Evolutionary conservation across 345 rosid genomes (phyloP).

Genomic region (Bretschneidera sinensis): DNA sequence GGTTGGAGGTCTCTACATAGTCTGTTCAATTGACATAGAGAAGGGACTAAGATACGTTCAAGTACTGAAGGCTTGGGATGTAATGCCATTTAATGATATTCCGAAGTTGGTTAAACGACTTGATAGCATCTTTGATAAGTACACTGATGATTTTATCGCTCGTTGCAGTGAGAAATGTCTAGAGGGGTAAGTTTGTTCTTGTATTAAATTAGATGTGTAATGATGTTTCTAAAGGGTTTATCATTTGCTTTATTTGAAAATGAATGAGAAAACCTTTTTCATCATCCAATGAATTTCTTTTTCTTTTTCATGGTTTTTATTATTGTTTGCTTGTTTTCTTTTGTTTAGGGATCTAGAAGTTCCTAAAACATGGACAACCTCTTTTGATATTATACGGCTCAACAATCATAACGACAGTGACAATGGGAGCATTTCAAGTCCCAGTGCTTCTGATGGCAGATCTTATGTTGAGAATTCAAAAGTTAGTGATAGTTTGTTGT

Average conservation of each 20-base stretch:
- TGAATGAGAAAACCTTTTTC: no score
- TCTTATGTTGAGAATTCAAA: slow-evolving; percentile 35
- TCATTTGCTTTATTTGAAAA: not conserved
- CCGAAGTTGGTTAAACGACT: slow-evolving; percentile 36
- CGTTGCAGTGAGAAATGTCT: slow-evolving; percentile 40
- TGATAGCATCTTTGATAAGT: slow-evolving; percentile 30
- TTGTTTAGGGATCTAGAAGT: slow-evolving; percentile 40
- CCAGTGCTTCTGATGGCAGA: slow-evolving; percentile 10
- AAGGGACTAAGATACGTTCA: slow-evolving; percentile 33
- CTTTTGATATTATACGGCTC: slow-evolving; percentile 24
- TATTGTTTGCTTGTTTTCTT: not conserved
- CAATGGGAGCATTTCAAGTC: slow-evolving; percentile 11
- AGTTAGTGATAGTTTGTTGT: slow-evolving; percentile 42
- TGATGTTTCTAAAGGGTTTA: not conserved
- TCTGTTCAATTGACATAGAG: slow-evolving; percentile 41
- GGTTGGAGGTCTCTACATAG: slow-evolving; percentile 29
- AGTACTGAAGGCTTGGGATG: slow-evolving; percentile 53
- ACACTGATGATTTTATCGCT: slow-evolving; percentile 34
- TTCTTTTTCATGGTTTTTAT: slow-evolving; percentile 1
- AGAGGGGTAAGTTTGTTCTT: slow-evolving; percentile 40
- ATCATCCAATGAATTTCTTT: no score
- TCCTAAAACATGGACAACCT: slow-evolving; percentile 34
- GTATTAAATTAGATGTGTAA: not conserved
- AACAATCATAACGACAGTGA: slow-evolving; percentile 17
- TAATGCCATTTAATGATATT: slow-evolving; percentile 38